Conservation (phyloP, 2,329 filamentous ascomycete genomes). For the Hymenoscyphus fraxineus region DNA sequence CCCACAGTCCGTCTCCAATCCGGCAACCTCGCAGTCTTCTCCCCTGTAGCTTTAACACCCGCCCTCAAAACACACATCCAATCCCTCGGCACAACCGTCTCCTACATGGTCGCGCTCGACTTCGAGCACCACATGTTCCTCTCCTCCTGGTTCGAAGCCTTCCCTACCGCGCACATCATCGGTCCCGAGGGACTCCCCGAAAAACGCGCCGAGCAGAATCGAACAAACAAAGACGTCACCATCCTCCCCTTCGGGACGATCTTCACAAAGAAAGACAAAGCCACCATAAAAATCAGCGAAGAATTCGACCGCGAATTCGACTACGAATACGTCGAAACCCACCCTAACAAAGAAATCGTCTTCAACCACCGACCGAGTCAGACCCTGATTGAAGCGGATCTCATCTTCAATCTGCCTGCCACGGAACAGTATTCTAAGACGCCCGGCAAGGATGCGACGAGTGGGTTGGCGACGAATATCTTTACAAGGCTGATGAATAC, state of each 20-base stretch:
- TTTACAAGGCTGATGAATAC: constrained; percentile 57
- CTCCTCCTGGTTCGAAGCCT: constrained; percentile 76
- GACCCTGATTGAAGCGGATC: constrained; percentile 82
- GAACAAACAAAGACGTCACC: constrained; percentile 46
- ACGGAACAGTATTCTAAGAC: constrained; percentile 74
- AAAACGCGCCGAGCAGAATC: constrained; percentile 64
- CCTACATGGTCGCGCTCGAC: constrained; percentile 84
- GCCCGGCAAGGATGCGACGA: constrained; percentile 45
- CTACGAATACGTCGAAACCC: constrained; percentile 74
- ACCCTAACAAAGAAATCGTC: constrained; percentile 83
- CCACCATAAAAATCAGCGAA: constrained; percentile 53
- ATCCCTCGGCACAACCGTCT: constrained; percentile 65
- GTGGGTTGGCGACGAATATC: constrained; percentile 58
- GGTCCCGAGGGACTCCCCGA: constrained; percentile 79
- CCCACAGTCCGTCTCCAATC: constrained; percentile 51
- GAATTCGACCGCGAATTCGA: constrained; percentile 89
- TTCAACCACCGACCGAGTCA: constrained; percentile 76
- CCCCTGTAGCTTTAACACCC: constrained; percentile 79
- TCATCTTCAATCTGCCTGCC: constrained; percentile 87
- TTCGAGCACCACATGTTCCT: constrained; percentile 95
- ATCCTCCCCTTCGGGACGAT: constrained; percentile 57
- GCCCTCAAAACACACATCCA: constrained; percentile 63
- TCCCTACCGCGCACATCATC: constrained; percentile 73
- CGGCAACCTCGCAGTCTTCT: constrained; percentile 83
- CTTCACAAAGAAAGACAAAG: constrained; percentile 55